These are phyloP conservation scores for Chloris gayana DNA, from an alignment of 176 grass and related monocot genomes.

Conservation along the genomic window DNA sequence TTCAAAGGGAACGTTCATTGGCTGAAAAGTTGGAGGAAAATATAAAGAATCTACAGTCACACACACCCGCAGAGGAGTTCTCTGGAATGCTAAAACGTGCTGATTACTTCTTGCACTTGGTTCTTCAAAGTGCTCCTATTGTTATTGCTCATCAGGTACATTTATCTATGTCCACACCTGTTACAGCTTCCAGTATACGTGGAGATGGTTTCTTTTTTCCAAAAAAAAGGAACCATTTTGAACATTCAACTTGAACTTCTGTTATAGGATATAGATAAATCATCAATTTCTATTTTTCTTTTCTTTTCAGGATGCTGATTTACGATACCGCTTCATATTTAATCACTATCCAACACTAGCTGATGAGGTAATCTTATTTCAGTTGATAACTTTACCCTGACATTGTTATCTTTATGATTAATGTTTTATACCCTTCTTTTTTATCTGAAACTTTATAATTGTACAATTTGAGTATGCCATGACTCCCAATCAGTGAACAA, in stretches of 20 bases:
- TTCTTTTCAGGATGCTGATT: slow-evolving; percentile 72
- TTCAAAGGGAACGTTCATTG: slow-evolving; percentile 69
- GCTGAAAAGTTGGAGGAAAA: slow-evolving; percentile 62
- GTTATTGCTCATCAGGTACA: slow-evolving; percentile 96
- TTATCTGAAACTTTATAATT: neutral
- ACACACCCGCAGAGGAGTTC: slow-evolving; percentile 82
- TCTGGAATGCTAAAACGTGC: slow-evolving; percentile 76
- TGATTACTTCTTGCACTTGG: slow-evolving; percentile 96
- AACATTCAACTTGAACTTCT: neutral
- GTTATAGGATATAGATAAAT: slow-evolving; percentile 20
- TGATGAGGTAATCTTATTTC: slow-evolving; percentile 72
- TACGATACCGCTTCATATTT: slow-evolving; percentile 96
- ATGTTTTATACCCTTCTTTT: neutral
- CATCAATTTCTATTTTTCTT: slow-evolving; percentile 1
- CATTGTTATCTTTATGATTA: slow-evolving; percentile 8
- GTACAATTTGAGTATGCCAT: neutral
- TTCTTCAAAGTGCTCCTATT: slow-evolving; percentile 89
- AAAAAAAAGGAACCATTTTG: neutral
- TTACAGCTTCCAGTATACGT: slow-evolving; percentile 19
- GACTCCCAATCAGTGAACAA: neutral
- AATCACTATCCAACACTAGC: slow-evolving; percentile 92
- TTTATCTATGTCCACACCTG: slow-evolving; percentile 18
- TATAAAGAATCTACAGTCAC: slow-evolving; percentile 66
- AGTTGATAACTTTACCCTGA: neutral
- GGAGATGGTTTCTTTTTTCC: neutral